These are phyloP conservation scores for Tubosaeta brunneosetosa DNA, from an alignment of 768 basidiomycete species.

Conservation along the genomic window DNA sequence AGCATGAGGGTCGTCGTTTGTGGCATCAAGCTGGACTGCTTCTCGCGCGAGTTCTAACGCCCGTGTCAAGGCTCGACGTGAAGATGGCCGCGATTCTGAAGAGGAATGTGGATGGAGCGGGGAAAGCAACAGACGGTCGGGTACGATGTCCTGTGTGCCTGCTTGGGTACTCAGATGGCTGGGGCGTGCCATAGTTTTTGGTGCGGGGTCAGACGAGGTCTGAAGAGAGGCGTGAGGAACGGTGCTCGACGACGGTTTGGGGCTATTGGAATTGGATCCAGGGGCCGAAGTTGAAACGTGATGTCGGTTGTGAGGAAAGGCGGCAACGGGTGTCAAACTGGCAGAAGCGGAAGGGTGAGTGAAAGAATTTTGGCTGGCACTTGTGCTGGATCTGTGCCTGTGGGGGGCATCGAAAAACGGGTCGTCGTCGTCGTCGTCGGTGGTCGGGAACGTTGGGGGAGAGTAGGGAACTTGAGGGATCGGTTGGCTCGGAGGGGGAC, in stretches of 20 bases:
- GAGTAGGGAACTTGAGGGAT: conserved; percentile 61
- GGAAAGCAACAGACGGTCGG: conserved; percentile 42
- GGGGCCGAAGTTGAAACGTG: conserved; percentile 26
- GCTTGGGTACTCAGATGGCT: conserved; percentile 17
- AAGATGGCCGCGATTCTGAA: conserved; percentile 59
- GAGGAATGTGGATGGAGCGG: conserved; percentile 39
- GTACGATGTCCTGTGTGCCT: conserved; percentile 36
- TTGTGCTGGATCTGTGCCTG: conserved; percentile 36
- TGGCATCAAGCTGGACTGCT: conserved; percentile 83
- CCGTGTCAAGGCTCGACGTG: conserved; percentile 78
- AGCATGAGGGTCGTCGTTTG: conserved; percentile 82
- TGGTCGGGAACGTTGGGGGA: conserved; percentile 12
- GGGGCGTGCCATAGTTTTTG: conserved; percentile 46
- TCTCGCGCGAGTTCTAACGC: conserved; percentile 86
- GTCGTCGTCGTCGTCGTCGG: conserved; percentile 14
- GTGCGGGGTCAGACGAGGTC: conserved; percentile 54
- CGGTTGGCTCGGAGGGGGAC: conserved; percentile 68
- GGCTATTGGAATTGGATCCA: conserved; percentile 26
- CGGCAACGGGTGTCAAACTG: conserved; percentile 53
- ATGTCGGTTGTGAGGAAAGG: conserved; percentile 54
- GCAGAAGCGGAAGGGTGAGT: conserved; percentile 40
- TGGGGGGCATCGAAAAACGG: conserved; percentile 27
- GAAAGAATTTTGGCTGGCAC: conserved; percentile 26
- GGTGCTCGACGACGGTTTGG: conserved; percentile 18
- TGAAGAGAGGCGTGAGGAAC: conserved; percentile 35